Evolutionary conservation across 2,329 filamentous ascomycete genomes (phyloP).

Genomic region (Waltergamsia citrina): DNA sequence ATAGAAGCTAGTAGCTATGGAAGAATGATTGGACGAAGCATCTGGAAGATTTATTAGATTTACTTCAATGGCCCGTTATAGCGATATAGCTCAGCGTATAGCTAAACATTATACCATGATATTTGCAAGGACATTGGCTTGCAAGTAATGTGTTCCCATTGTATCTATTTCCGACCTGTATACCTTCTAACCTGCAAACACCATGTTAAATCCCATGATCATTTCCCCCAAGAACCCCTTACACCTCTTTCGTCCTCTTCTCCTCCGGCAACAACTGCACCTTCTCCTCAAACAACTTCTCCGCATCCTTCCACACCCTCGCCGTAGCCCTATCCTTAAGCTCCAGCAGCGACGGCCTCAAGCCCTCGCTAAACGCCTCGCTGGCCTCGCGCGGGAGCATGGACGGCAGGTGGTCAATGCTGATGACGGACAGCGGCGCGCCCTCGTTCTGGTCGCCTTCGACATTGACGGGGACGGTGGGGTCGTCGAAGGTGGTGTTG

Average conservation of each 20-base stretch:
- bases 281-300: constrained; percentile 79
- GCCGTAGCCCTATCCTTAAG: constrained; percentile 66
- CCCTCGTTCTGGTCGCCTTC: constrained; percentile 28
- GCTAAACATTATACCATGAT: too few relatives aligned
- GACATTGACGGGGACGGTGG: constrained; percentile 68
- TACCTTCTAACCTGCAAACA: neutral
- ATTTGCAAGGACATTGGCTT: too few relatives aligned
- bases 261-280: constrained; percentile 53
- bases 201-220: neutral
- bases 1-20: too few relatives aligned
- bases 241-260: neutral
- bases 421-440: constrained; percentile 61
- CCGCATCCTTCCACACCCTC: constrained; percentile 75
- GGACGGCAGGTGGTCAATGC: constrained; percentile 77
- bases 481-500: constrained; percentile 79
- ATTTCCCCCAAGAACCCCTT: too few relatives aligned
- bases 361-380: constrained; percentile 71
- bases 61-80: too few relatives aligned
- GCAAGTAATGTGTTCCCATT: too few relatives aligned
- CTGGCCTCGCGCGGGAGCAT: constrained; percentile 79
- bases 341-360: constrained; percentile 68
- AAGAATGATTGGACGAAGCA: too few relatives aligned
- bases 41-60: too few relatives aligned
- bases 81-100: too few relatives aligned
- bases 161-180: too few relatives aligned